phyloP scores from a whole-genome alignment of 441 rosid genomes.

The Flueggea neowawraea region DNA sequence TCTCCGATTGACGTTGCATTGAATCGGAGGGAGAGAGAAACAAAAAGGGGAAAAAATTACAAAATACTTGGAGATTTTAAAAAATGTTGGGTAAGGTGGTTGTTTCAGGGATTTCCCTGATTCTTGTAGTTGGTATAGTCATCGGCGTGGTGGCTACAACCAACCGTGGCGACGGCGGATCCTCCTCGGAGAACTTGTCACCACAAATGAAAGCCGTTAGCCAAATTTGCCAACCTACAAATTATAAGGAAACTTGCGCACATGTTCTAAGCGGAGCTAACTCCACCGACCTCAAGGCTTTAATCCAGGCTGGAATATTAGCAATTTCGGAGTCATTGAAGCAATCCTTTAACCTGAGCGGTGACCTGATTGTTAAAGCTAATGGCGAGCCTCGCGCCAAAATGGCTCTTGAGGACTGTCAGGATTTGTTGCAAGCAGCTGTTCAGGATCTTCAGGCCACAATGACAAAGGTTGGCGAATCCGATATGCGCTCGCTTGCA shows the following conservation, averaged over 20 bases:
- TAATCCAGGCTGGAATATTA: slow-evolving; percentile 40
- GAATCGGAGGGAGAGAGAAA: background rate
- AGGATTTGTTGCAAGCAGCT: slow-evolving; percentile 44
- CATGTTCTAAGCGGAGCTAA: slow-evolving; percentile 43
- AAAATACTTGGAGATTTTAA: background rate
- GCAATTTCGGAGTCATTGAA: slow-evolving; percentile 37
- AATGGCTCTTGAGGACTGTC: slow-evolving; percentile 66
- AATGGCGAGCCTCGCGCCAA: slow-evolving; percentile 23
- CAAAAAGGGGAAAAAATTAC: background rate
- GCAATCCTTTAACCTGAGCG: slow-evolving; percentile 33
- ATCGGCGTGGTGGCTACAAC: slow-evolving; percentile 47
- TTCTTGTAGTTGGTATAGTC: slow-evolving; percentile 57
- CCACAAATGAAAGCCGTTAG: slow-evolving; percentile 58
- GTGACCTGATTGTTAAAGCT: slow-evolving; percentile 18
- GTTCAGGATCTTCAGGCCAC: slow-evolving; percentile 43
- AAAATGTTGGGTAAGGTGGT: slow-evolving; percentile 44
- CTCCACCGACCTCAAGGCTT: slow-evolving; percentile 55
- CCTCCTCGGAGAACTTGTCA: slow-evolving; percentile 13
- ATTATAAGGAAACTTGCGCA: slow-evolving; percentile 66
- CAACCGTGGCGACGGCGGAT: no score
- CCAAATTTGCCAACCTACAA: slow-evolving; percentile 49
- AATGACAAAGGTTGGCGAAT: slow-evolving; percentile 27
- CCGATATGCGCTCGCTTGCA: slow-evolving; percentile 24
- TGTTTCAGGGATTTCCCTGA: slow-evolving; percentile 54
- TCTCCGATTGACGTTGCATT: background rate